Evolutionary conservation across 805 yeast genomes (phyloP), one percentile per base, ranked within the genome.

Genomic region (Blastobotrys attinorum): DNA sequence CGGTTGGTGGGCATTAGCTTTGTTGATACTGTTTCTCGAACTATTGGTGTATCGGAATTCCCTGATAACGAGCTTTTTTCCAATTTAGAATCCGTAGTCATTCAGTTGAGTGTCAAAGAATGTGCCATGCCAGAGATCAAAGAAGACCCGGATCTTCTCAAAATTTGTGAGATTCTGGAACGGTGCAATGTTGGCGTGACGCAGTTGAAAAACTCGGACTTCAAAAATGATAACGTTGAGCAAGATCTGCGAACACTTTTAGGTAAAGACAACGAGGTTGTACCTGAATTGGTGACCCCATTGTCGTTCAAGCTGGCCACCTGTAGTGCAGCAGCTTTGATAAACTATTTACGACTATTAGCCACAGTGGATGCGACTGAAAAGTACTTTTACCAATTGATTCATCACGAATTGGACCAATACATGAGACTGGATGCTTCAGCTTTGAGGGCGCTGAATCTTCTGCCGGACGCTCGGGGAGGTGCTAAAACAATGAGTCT

Each of bases 381-480:
- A 15, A 48, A 60, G 40, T 62, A 70, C 13, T 25, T 25, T 11
- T 79, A 71, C 52, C 64, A 72, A 17, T 64, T 92, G 21, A 73
- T 73, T 22, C 73, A 75, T 50, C 90, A 89, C 61, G 79, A 81
- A 46, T 69, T 90, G 40, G 69, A 76, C n/a, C 79, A 83, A 50
- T 89, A 72, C 61, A 86, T 92, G 95, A 83, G 85, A 56, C 71
- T 92, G 39, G 99, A 92, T 59, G 77, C 90, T 4, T 79, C 97
- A 1, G 95, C 97, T 0, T 77, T 89, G 43, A 79, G 79, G 45
- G 95, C 97, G 0, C 68, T 92, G 47, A 90, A 90, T 58, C 69
- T 92, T 22, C 86, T 89, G 65, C 95, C 97, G 8, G 62, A 68
- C 3, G 64, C 69, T 5, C 56, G 68, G 21, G 73, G 68, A 44